Evolutionary conservation across 2,329 filamentous ascomycete genomes (phyloP), one percentile per base, ranked within the genome.

Genomic region (Bipolaris sorokiniana): DNA sequence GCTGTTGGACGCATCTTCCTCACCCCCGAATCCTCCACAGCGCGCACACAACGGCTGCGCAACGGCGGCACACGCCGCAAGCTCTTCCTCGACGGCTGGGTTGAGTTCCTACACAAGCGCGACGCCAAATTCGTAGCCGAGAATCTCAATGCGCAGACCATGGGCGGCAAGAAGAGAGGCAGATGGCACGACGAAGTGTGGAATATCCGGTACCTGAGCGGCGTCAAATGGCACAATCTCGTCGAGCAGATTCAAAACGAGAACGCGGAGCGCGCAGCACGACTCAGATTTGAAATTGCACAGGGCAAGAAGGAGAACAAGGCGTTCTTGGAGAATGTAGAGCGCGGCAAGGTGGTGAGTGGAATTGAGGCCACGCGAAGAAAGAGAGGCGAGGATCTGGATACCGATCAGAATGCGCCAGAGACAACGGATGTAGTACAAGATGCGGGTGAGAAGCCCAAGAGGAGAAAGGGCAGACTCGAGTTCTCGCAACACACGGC

Each of bases 171-270:
- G 79, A 96, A 96, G 79, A 85, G 90, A 11, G 86, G 84, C 47
- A 92, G 90, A 73, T 96, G 94, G 79, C 86, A 90, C 67, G 91
- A 96, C 73, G 91, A 96, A 74, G 84, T 96, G 42, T 96, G 91
- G 91, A 93, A 90, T 67, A 79, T 95, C 61, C 84, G 90, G 59
- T 96, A 96, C 71, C 79, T 96, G 61, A 89, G 86, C 62, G 90
- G 90, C 1, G 94, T 95, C 79, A 95, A 94, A 77, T 96, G 91
- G 91, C 81, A 76, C 46, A 77, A 84, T 66, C 67, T 85, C 62
- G 92, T 89, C 54, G 89, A 91, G 74, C 89, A 93, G 78, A 92
- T 94, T 65, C 84, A 89, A 38, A 84, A 88, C 26, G 91, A 96
- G 80, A 91, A 93, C 72, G 90, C 91, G 5, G 91, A 94, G 77